A percentile compares a stretch with the other conserved stretches of the same genome.
These are phyloP conservation scores for Xylaria sp. DNA, from an alignment of 2,329 filamentous ascomycete species.

Conservation along the genomic window DNA sequence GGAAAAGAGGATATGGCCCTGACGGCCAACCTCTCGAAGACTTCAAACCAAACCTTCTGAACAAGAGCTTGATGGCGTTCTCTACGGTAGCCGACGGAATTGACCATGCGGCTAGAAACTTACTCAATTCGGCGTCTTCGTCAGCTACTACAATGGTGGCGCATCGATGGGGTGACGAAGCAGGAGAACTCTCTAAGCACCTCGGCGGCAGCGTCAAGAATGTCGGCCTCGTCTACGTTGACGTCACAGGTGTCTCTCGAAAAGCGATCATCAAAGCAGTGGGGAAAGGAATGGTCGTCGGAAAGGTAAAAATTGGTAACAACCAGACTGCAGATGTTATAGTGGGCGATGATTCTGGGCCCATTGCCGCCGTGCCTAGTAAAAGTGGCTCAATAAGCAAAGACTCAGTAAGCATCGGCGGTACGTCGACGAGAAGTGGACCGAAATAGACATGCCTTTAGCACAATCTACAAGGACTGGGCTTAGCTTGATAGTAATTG, in stretches of 20 bases:
- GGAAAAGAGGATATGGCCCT: slow-evolving; percentile 71
- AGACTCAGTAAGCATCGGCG: slow-evolving; percentile 41
- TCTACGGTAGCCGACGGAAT: slow-evolving; percentile 94
- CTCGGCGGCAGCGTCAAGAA: slow-evolving; percentile 93
- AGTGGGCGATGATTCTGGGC: slow-evolving; percentile 69
- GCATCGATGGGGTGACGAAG: slow-evolving; percentile 90
- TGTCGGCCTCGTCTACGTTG: slow-evolving; percentile 96
- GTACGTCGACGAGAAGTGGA: slow-evolving; percentile 38
- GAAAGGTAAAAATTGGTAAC: slow-evolving; percentile 79
- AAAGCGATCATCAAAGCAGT: slow-evolving; percentile 93
- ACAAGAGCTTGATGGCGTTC: slow-evolving; percentile 97
- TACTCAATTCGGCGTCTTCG: slow-evolving; percentile 77
- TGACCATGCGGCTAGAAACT: slow-evolving; percentile 82
- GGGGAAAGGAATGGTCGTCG: slow-evolving; percentile 95
- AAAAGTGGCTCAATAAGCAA: slow-evolving; percentile 37
- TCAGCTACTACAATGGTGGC: slow-evolving; percentile 88
- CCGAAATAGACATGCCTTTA: slow-evolving; percentile 34
- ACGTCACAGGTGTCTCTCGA: slow-evolving; percentile 91
- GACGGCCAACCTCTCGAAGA: slow-evolving; percentile 71
- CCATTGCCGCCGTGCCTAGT: slow-evolving; percentile 36
- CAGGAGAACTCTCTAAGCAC: slow-evolving; percentile 78
- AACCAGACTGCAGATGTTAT: slow-evolving; percentile 66
- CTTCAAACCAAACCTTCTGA: slow-evolving; percentile 92
- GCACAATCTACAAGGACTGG: neutral
- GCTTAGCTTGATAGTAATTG: neutral